Base-by-base conservation (phyloP, 805 yeast genomes). In the Candida ortonii region DNA sequence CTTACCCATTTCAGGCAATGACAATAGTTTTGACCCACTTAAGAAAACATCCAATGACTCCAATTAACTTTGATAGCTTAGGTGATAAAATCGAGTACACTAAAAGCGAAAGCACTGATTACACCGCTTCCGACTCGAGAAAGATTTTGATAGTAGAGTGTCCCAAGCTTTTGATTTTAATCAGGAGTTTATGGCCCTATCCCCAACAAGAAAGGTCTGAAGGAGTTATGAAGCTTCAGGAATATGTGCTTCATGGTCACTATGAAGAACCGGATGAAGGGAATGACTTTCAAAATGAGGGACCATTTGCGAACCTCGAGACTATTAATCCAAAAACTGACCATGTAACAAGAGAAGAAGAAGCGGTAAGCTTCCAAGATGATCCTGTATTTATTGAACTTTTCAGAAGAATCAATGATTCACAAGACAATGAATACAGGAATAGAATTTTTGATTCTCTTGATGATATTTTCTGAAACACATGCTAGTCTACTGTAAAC, bases 1-100 rank as follows among this genome's bases (percentile, higher is more conserved):
- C 52, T 11, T 45, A 49, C 13, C 54, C 55, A 6, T 49, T 50
- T 25, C 53, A 50, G 16, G 52, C 54, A 6, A 38, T 50, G 44
- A 47, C 35, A 11, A 40, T 50, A n/a, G 42, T 49, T 1, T 27
- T 50, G 9, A 38, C 44, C 10, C 54, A 50, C 29, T 17, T 49
- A 5, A 39, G 38, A 13, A 36, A 34, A 18, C 36, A 26, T 15
- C 52, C 54, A 3, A 14, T 29, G 6, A 14, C 22, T 7, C 12
- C 6, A 1, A 16, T 49, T 3, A 49, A 44, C 25, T 42, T 49
- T 21, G 26, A 39, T 4, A 32, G 23, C 14, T 12, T 49, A 16
- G 29, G 26, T 14, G 16, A 30, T 7, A 22, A 22, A 16, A 33
- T 21, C 11, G 47, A 49, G 12, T 49, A 38, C 17, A 41, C 54